These are phyloP conservation scores for Mycena galopus DNA, from an alignment of 768 basidiomycete species.

Conservation along the genomic window DNA sequence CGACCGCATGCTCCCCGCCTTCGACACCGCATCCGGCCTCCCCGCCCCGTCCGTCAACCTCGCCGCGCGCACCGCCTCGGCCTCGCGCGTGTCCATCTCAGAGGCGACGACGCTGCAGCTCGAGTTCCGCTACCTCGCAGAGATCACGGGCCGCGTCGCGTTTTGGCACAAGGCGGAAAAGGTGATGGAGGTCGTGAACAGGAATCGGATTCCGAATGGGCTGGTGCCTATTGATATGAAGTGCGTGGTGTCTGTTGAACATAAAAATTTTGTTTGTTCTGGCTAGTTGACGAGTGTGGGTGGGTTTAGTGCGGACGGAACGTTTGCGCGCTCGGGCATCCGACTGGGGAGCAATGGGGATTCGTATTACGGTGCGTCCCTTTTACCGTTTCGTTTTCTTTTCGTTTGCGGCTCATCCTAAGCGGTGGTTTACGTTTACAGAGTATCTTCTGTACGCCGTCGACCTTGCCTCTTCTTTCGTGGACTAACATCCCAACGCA, in stretches of 20 bases:
- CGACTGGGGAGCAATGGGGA: conserved; percentile 93
- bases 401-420: not conserved
- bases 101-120: conserved; percentile 86
- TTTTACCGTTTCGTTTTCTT: not conserved
- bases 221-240: conserved; percentile 87
- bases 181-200: conserved; percentile 78
- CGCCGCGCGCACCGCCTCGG: conserved; percentile 25
- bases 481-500: conserved; percentile 33
- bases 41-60: conserved; percentile 86
- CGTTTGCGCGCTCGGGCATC: conserved; percentile 75
- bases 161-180: conserved; percentile 38
- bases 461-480: not conserved
- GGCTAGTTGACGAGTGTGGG: not conserved
- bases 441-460: conserved; percentile 84
- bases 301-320: conserved; percentile 44
- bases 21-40: conserved; percentile 84
- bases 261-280: not conserved
- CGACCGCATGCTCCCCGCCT: conserved; percentile 84
- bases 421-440: not conserved
- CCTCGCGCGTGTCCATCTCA: conserved; percentile 58
- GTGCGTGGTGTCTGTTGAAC: conserved; percentile 52
- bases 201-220: conserved; percentile 72
- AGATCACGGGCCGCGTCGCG: conserved; percentile 77
- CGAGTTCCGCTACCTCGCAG: conserved; percentile 82
- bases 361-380: conserved; percentile 73